phyloP scores from a whole-genome alignment of 1,284 basidiomycete genomes.

The Mycena sp. region DNA sequence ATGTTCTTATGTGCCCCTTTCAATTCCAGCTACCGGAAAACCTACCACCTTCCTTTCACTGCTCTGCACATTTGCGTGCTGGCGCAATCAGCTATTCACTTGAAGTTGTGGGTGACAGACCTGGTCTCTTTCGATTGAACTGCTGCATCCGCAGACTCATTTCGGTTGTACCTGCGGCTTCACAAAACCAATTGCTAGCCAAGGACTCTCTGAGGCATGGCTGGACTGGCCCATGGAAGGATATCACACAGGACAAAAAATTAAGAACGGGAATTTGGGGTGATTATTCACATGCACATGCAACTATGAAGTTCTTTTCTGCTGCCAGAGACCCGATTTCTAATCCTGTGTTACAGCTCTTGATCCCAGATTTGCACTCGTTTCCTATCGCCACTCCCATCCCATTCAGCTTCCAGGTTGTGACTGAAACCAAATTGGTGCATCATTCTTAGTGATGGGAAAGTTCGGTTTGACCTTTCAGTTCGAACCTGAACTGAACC shows the following conservation, averaged over 20 bases:
- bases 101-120: conserved; percentile 14
- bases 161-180: conserved; percentile 19
- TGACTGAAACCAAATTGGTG: conserved; percentile 18
- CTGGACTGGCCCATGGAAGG: conserved; percentile 18
- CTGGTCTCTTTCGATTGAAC: conserved; percentile 5
- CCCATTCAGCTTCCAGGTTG: conserved; percentile 9
- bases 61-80: background rate
- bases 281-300: conserved; percentile 15
- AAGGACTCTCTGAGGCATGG: conserved; percentile 10
- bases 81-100: conserved; percentile 16
- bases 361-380: conserved; percentile 4
- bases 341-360: background rate
- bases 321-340: background rate
- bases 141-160: conserved; percentile 18
- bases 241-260: background rate
- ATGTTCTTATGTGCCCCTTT: conserved; percentile 20
- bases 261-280: conserved; percentile 20
- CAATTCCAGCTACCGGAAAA: conserved; percentile 12
- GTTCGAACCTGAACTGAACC: too few relatives aligned
- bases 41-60: conserved; percentile 22
- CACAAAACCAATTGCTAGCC: background rate
- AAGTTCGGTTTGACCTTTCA: too few relatives aligned
- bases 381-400: conserved; percentile 16
- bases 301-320: too few relatives aligned
- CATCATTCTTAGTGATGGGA: too few relatives aligned